phyloP scores from a whole-genome alignment of 1,284 basidiomycete species.

The Ceratobasidium sp. region DNA sequence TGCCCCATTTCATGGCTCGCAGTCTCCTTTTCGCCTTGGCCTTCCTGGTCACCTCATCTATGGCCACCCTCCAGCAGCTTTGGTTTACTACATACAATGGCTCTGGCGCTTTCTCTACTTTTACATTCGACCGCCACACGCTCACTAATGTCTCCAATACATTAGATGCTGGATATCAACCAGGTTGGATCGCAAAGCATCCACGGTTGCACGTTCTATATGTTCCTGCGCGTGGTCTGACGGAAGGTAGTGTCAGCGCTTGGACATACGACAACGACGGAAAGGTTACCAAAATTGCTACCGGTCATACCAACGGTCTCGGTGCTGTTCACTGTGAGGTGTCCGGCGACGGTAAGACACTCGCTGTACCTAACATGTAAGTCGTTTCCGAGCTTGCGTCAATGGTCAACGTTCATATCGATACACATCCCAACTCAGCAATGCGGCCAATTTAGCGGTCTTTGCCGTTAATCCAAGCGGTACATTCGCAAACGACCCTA shows the following conservation, averaged over 20 bases:
- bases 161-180: conserved; percentile 35
- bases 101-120: conserved; percentile 31
- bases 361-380: conserved; percentile 36
- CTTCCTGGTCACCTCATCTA: not conserved
- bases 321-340: conserved; percentile 44
- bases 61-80: not conserved
- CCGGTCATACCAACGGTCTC: conserved; percentile 43
- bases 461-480: conserved; percentile 13
- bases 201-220: conserved; percentile 19
- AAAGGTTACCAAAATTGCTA: conserved; percentile 44
- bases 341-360: conserved; percentile 30
- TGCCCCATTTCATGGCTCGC: not conserved
- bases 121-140: not conserved
- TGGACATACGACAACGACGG: conserved; percentile 39
- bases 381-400: not conserved
- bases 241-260: conserved; percentile 9
- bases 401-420: too few species aligned
- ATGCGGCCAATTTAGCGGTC: conserved; percentile 9
- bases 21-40: not conserved
- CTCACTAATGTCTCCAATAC: conserved; percentile 26
- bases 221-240: not conserved
- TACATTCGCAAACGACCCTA: conserved; percentile 14
- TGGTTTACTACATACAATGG: conserved; percentile 30
- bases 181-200: conserved; percentile 31
- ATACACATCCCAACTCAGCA: not conserved